A percentile compares a stretch with the other conserved stretches of the same genome.
Evolutionary conservation across 164 flowering plant genomes (phyloP).

Genomic region (Vitis rotundifolia): DNA sequence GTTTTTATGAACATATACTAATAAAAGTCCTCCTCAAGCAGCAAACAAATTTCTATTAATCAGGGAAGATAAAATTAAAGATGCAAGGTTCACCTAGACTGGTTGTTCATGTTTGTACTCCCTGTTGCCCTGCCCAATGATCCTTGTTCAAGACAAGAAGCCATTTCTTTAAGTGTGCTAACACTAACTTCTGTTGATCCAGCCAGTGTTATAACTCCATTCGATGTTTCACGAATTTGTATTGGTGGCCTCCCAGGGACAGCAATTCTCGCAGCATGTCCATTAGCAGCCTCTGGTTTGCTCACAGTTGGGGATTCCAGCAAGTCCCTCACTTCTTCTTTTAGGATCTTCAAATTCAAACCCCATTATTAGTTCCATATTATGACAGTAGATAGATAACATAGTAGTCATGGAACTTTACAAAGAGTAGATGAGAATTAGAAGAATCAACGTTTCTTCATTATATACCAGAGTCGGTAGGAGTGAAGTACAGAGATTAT

Average conservation of each 20-base stretch:
- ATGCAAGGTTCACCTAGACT: conserved; percentile 59
- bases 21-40: neutral
- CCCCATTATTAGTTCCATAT: neutral
- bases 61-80: neutral
- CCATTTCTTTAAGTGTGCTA: conserved; percentile 70
- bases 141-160: conserved; percentile 79
- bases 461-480: neutral
- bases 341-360: conserved; percentile 61
- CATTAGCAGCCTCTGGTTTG: conserved; percentile 56
- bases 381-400: neutral
- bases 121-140: conserved; percentile 86
- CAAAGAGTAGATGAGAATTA: neutral
- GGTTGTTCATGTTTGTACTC: conserved; percentile 92
- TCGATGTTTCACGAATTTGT: conserved; percentile 83
- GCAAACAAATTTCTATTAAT: neutral
- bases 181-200: conserved; percentile 80
- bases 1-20: neutral
- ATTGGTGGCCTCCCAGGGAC: conserved; percentile 73
- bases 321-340: conserved; percentile 88
- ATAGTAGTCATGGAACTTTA: neutral
- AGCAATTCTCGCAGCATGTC: conserved; percentile 48
- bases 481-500: neutral
- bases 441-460: neutral
- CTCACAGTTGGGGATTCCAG: conserved; percentile 51
- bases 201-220: conserved; percentile 84